Evolutionary conservation across 2,329 filamentous ascomycete genomes (phyloP), one percentile per base, ranked within the genome.

Genomic region (Colletotrichum karsti): DNA sequence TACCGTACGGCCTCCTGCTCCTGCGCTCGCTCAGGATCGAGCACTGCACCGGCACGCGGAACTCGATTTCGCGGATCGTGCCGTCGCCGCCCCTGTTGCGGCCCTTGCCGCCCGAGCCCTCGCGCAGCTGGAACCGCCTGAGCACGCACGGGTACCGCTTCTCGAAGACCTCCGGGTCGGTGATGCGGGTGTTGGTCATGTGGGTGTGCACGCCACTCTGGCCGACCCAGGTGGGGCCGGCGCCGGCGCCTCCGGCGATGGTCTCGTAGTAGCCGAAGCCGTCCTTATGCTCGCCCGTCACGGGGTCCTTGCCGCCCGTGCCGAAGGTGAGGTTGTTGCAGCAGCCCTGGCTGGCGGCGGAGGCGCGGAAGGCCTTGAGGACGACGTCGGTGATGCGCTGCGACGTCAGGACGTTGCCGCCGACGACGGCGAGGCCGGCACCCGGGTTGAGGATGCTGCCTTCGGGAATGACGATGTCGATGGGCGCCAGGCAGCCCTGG

Each of bases 191-290:
- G 77, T 96, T 96, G 7, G 93, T 95, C 91, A 95, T 94, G 79
- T 95, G 92, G 2, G 89, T 92, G 76, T 95, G 92, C n/a, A 95
- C 92, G 26, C 92, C 92, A 58, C 84, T 89, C 10, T 91, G 91
- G 39, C 93, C 93, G 68, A 91, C 84, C 92, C 92, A 95, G 13
- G 84, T 84, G 0, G 90, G 87, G 0, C 92, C 92, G 0, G 93
- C 93, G 28, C 93, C 93, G 41, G 87, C 89, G 0, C 93, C 93
- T 41, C 93, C 93, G 0, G 91, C 91, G 70, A 96, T 94, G 6
- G 93, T 95, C 78, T 96, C 93, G 77, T 95, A 95, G 82, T 95
- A 96, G 9, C 93, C 93, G 75, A 96, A 96, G 0, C 93, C 93
- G 41, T 76, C 76, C 5, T 69, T 89, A n/a, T 89, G 84, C n/a